phyloP scores from a whole-genome alignment of 257 asterid genomes.

The Paraleonurus japonicus region DNA sequence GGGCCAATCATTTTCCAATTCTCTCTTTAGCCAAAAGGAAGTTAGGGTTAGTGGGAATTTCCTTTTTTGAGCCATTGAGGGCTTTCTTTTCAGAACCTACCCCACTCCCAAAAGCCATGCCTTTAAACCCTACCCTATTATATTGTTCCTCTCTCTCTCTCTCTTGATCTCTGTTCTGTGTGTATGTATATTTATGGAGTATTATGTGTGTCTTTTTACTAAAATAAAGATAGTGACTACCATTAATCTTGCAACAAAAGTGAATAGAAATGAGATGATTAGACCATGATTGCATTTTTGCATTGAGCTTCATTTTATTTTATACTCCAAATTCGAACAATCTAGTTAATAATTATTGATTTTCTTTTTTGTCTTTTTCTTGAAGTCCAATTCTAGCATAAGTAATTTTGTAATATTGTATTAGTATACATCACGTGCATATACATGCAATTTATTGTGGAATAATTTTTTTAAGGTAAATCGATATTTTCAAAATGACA shows the following conservation, averaged over 20 bases:
- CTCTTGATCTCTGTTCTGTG: not conserved
- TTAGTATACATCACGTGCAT: too few species aligned
- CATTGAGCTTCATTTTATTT: not conserved
- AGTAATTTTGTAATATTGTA: too few species aligned
- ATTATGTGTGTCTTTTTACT: constrained; percentile 15
- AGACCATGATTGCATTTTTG: constrained; percentile 28
- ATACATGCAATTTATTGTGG: too few species aligned
- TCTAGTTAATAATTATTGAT: not conserved
- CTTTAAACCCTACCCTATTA: constrained; percentile 37
- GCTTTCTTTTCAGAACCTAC: constrained; percentile 26
- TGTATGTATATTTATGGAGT: not conserved
- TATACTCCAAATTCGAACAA: not conserved
- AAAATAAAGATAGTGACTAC: constrained; percentile 21
- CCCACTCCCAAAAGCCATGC: constrained; percentile 42
- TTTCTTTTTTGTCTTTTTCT: not conserved
- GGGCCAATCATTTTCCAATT: constrained; percentile 43
- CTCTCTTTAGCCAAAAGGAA: constrained; percentile 39
- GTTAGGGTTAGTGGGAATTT: constrained; percentile 75
- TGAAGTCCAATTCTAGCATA: not conserved
- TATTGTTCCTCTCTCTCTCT: not conserved
- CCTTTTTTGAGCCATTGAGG: constrained; percentile 42
- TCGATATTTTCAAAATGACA: too few species aligned
- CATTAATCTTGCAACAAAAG: constrained; percentile 32
- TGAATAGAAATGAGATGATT: constrained; percentile 25
- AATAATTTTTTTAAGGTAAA: too few species aligned